Conservation (phyloP, 2,329 filamentous ascomycete genomes). For the Leptosphaerulina australis region DNA sequence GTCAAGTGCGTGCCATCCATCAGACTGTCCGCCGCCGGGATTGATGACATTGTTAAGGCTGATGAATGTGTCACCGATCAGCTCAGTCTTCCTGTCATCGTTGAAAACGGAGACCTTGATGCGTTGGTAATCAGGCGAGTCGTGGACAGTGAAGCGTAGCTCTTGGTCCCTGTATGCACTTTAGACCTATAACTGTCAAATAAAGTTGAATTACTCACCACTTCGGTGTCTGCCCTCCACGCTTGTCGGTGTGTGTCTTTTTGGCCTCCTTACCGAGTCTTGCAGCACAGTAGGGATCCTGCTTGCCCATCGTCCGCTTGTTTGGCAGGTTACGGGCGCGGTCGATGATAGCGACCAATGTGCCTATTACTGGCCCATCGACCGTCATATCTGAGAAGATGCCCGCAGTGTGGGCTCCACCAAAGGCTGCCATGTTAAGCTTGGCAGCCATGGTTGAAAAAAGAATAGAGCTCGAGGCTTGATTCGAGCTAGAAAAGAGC, state of each 20-base stretch:
- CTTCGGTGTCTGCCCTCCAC: constrained; percentile 92
- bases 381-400: constrained; percentile 94
- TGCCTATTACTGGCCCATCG: constrained; percentile 92
- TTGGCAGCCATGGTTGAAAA: constrained; percentile 46
- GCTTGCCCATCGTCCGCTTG: constrained; percentile 95
- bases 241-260: constrained; percentile 92
- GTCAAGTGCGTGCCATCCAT: constrained; percentile 86
- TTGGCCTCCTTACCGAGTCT: constrained; percentile 94
- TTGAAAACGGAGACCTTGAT: constrained; percentile 97
- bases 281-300: constrained; percentile 96
- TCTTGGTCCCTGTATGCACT: constrained; percentile 82
- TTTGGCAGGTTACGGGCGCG: constrained; percentile 97
- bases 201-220: constrained; percentile 68
- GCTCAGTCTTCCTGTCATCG: constrained; percentile 95
- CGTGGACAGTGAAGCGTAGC: constrained; percentile 92
- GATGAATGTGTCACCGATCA: constrained; percentile 94
- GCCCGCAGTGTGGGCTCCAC: constrained; percentile 80
- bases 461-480: neutral
- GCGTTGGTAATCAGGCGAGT: constrained; percentile 94
- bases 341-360: constrained; percentile 88
- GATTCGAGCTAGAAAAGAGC: neutral
- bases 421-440: constrained; percentile 44
- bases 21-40: constrained; percentile 87
- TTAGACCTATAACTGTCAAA: constrained; percentile 19
- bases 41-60: constrained; percentile 81